Evolutionary conservation across 2,329 filamentous ascomycete species (phyloP).

Genomic region (Furcasterigmium sp.): DNA sequence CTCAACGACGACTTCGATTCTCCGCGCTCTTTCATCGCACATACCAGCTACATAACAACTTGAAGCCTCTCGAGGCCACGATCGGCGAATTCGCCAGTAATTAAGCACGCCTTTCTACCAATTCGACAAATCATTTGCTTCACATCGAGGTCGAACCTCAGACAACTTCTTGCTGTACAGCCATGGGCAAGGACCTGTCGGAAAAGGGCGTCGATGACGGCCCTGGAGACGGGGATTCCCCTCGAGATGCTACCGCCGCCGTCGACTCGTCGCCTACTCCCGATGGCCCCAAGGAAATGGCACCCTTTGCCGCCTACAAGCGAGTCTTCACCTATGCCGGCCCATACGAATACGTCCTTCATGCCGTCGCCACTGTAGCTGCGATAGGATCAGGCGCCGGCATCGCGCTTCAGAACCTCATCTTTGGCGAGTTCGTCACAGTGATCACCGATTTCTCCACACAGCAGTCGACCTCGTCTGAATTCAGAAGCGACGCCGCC

Average conservation of each 20-base stretch:
- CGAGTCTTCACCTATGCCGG: slow-evolving; percentile 21
- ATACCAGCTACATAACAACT: too few species aligned
- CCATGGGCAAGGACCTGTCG: neutral
- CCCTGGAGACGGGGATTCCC: neutral
- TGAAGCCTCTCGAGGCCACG: neutral
- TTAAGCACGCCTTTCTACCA: too few species aligned
- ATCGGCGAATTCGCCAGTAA: neutral
- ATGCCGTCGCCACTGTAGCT: slow-evolving; percentile 21
- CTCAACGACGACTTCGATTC: neutral
- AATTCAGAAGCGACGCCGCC: slow-evolving; percentile 23
- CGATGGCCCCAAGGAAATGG: slow-evolving; percentile 8
- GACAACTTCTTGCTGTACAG: too few species aligned
- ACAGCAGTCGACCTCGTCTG: slow-evolving; percentile 14
- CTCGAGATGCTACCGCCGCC: neutral
- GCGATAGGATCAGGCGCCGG: slow-evolving; percentile 30
- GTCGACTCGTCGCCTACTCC: slow-evolving; percentile 4
- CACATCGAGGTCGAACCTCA: too few species aligned
- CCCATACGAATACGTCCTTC: slow-evolving; percentile 19
- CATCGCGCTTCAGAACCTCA: slow-evolving; percentile 30
- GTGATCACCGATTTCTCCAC: slow-evolving; percentile 25
- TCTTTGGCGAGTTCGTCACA: slow-evolving; percentile 32
- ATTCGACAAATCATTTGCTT: too few species aligned
- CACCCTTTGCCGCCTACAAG: slow-evolving; percentile 13
- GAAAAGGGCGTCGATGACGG: neutral
- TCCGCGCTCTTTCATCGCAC: too few species aligned